These are phyloP conservation scores for Phytophthora syringae DNA, from an alignment of 352 stramenopile genomes.

Conservation along the genomic window DNA sequence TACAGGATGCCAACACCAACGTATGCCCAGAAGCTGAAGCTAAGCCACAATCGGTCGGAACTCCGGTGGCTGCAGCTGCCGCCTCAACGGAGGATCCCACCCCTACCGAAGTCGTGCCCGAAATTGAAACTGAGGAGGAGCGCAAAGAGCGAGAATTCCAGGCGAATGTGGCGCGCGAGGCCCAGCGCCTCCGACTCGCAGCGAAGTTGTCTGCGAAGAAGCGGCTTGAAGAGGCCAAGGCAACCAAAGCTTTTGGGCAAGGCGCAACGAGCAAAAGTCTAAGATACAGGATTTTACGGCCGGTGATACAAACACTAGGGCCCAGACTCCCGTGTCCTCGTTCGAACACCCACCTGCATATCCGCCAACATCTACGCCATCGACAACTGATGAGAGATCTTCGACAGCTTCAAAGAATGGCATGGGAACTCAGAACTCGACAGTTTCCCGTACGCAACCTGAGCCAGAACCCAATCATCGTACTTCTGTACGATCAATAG, in stretches of 20 bases:
- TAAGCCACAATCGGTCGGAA: conserved; percentile 13
- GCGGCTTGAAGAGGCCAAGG: conserved; percentile 76
- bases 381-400: conserved; percentile 10
- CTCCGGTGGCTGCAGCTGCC: conserved; percentile 2
- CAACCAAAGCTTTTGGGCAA: conserved; percentile 73
- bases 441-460: background rate
- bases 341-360: conserved; percentile 7
- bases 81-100: background rate
- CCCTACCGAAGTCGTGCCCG: background rate
- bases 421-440: background rate
- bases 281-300: conserved; percentile 36
- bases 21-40: background rate
- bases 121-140: conserved; percentile 44
- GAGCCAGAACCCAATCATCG: conserved; percentile 9
- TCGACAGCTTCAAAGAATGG: conserved; percentile 9
- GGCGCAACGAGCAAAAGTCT: conserved; percentile 57
- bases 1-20: background rate
- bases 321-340: conserved; percentile 14
- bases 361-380: conserved; percentile 12
- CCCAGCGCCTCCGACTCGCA: conserved; percentile 64
- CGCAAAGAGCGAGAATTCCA: conserved; percentile 60
- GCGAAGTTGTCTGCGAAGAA: conserved; percentile 79
- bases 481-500: conserved; percentile 16
- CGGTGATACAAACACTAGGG: conserved; percentile 16
- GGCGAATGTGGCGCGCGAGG: conserved; percentile 70